Evolutionary conservation across 306 rosid species (phyloP).

Genomic region (Sicyos edulis): DNA sequence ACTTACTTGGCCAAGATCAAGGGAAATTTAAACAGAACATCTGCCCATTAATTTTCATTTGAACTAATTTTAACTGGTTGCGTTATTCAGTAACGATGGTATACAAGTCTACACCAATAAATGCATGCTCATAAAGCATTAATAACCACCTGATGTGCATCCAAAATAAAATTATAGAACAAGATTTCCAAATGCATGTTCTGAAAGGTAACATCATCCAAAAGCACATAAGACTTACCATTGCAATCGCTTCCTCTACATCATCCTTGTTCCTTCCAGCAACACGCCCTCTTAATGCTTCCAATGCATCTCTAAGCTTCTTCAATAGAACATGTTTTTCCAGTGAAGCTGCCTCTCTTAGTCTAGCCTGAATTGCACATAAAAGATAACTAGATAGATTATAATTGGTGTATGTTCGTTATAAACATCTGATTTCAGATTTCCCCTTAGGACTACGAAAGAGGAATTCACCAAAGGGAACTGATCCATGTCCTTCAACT

Average conservation of each 20-base stretch:
- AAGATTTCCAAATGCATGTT: not conserved
- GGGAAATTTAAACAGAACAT: not conserved
- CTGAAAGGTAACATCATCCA: slow-evolving; percentile 4
- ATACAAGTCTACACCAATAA: not conserved
- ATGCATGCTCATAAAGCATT: not conserved
- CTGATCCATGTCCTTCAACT: not conserved
- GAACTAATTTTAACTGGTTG: slow-evolving; percentile 4
- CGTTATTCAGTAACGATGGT: not conserved
- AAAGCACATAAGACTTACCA: slow-evolving; percentile 45
- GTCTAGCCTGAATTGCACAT: slow-evolving; percentile 66
- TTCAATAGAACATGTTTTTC: slow-evolving; percentile 86
- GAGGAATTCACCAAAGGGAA: not conserved
- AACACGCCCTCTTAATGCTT: slow-evolving; percentile 74
- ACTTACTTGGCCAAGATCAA: not conserved
- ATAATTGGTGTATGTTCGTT: not conserved
- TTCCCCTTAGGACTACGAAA: not conserved
- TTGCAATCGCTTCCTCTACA: slow-evolving; percentile 72
- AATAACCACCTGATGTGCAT: not conserved
- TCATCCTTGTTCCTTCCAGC: slow-evolving; percentile 84
- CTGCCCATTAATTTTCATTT: not conserved
- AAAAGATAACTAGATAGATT: slow-evolving; percentile 11
- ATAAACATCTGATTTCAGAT: not conserved
- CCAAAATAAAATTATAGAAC: not conserved
- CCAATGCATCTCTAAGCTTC: slow-evolving; percentile 91
- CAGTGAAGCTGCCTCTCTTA: slow-evolving; percentile 79